These are phyloP conservation scores for Pulicaria dysenterica DNA, from an alignment of 129 eudicot genomes.

Conservation along the genomic window DNA sequence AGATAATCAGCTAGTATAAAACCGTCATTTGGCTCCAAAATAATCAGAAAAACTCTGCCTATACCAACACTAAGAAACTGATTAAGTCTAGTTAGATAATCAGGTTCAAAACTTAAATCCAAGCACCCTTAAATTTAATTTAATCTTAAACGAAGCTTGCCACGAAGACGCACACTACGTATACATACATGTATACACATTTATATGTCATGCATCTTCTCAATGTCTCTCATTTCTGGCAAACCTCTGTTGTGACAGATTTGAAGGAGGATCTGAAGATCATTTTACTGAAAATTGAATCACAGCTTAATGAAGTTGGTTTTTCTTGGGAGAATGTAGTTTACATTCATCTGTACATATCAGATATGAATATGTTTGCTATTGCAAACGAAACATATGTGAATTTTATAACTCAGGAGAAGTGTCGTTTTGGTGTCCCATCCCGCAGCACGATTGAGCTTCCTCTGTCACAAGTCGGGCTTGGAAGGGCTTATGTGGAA, in stretches of 20 bases:
- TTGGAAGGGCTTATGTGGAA: constrained; percentile 81
- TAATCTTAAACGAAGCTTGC: no score
- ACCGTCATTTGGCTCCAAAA: no score
- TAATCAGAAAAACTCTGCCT: no score
- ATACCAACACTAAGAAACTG: no score
- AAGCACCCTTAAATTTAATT: neutral
- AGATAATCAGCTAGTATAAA: no score
- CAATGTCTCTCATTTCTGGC: no score
- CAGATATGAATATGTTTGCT: constrained; percentile 78
- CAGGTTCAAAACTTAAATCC: no score
- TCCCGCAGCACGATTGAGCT: constrained; percentile 89
- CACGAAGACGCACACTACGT: no score
- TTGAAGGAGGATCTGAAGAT: constrained; percentile 60
- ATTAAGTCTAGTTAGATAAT: no score
- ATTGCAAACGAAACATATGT: constrained; percentile 81
- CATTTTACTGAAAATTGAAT: constrained; percentile 60
- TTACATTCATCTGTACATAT: constrained; percentile 81
- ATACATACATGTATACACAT: no score
- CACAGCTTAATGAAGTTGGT: constrained; percentile 46
- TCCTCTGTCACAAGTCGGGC: constrained; percentile 69
- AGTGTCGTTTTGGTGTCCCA: constrained; percentile 90
- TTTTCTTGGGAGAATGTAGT: constrained; percentile 87
- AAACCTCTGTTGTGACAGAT: constrained; percentile 45
- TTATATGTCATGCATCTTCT: no score
- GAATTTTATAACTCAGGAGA: constrained; percentile 80